Evolutionary conservation across 169 alveolate species (phyloP), one percentile per base, ranked within the genome.

Genomic region (Plasmodium reichenowi): DNA sequence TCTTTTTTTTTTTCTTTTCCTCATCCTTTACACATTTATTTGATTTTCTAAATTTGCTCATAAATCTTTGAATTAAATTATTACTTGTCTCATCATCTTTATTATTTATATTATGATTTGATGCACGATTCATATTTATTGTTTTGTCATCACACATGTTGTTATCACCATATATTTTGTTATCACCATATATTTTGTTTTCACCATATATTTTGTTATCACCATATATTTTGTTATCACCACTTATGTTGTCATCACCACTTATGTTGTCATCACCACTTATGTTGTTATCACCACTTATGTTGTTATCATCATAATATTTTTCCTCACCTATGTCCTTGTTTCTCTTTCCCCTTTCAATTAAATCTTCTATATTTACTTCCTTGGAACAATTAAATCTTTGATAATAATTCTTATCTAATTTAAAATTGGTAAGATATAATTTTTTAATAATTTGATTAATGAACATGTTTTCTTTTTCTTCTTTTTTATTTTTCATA

Each of bases 361-460:
- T 24, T n/a, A 78, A 15, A 78, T 66, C 72, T n/a, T 26, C 48
- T 70, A 78, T 38, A 22, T 59, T 66, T 24, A 4, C 54, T 22
- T 59, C 54, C 15, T 17, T 78, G 20, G 64, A 78, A 24, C 89
- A 78, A 26, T 66, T 58, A 58, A 64, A 78, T 47, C 17, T 45
- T 50, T 78, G 72, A 78, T 78, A 78, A 66, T 64, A 78, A 45
- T 78, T 68, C 47, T 66, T 63, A 59, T 78, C 76, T 48, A 78
- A 58, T 29, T 78, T 78, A 78, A 78, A 78, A 78, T 78, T 78
- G n/a, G 89, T 78, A 5, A 64, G 72, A 78, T 78, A 78, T 66
- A 78, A 78, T 24, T 78, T 78, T 66, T 78, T 78, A 54, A 78
- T 59, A 52, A 78, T 67, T 64, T 78, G 75, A 78, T 78, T 78